phyloP scores from a whole-genome alignment of 148 eudicot species.

The Pouteria glomerata region DNA sequence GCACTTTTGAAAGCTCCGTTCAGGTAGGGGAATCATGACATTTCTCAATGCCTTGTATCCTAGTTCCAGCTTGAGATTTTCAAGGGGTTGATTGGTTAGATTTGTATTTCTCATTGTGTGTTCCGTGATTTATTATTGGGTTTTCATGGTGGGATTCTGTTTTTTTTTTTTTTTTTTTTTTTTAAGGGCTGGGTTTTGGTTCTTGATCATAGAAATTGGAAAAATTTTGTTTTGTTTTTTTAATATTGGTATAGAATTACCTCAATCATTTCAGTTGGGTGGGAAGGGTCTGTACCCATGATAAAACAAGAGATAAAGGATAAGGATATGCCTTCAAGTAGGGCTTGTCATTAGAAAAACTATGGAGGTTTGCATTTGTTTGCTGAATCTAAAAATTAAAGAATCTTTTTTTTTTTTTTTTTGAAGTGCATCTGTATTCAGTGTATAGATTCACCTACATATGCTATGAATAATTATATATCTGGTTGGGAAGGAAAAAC shows the following conservation, averaged over 20 bases:
- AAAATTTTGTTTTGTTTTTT: neutral
- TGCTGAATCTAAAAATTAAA: neutral
- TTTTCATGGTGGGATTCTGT: neutral
- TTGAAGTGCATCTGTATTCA: neutral
- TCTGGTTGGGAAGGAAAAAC: neutral
- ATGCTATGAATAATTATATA: neutral
- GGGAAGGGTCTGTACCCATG: neutral
- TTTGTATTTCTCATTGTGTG: neutral
- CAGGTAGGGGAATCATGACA: conserved; percentile 1
- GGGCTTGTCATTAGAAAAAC: neutral
- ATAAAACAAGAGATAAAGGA: neutral
- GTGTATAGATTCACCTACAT: neutral
- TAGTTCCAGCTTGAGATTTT: neutral
- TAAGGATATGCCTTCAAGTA: neutral
- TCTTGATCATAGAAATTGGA: neutral
- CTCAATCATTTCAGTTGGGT: neutral
- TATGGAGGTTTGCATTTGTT: neutral
- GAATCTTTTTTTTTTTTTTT: neutral
- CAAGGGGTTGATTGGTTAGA: neutral
- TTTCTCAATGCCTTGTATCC: neutral
- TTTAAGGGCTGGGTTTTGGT: neutral
- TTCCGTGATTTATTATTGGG: neutral
- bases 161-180: neutral
- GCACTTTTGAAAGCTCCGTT: neutral
- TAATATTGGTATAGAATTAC: neutral